A percentile compares a stretch with the other conserved stretches of the same genome.
Evolutionary conservation across 352 stramenopile genomes (phyloP).

Genomic region (Globisporangium irregulare): DNA sequence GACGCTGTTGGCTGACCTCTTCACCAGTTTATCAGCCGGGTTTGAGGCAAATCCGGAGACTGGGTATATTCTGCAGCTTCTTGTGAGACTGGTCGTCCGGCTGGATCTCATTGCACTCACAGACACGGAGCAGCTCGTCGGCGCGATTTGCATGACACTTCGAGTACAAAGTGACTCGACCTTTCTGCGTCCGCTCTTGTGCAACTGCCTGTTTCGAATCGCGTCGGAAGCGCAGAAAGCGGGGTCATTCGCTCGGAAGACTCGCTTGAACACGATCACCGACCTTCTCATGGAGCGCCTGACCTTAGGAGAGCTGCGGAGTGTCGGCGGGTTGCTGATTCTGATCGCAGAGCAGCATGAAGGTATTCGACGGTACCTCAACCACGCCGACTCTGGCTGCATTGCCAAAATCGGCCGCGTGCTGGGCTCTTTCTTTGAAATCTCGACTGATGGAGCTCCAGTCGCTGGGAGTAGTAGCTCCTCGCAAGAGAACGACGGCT

Average conservation of each 20-base stretch:
- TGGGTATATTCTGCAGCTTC: slow-evolving; percentile 26
- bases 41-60: slow-evolving; percentile 15
- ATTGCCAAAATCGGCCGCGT: slow-evolving; percentile 15
- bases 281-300: slow-evolving; percentile 10
- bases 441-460: slow-evolving; percentile 2
- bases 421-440: slow-evolving; percentile 15
- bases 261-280: slow-evolving; percentile 12
- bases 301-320: slow-evolving; percentile 14
- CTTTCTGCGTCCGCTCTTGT: slow-evolving; percentile 28
- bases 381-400: slow-evolving; percentile 9
- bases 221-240: slow-evolving; percentile 1
- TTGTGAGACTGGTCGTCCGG: slow-evolving; percentile 28
- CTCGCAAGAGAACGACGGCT: neutral
- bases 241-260: slow-evolving; percentile 5
- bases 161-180: slow-evolving; percentile 25
- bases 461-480: neutral
- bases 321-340: slow-evolving; percentile 6
- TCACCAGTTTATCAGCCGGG: neutral
- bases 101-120: slow-evolving; percentile 27
- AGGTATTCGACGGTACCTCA: slow-evolving; percentile 14
- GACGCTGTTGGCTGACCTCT: slow-evolving; percentile 13
- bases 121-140: slow-evolving; percentile 25
- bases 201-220: slow-evolving; percentile 14
- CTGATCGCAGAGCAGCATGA: slow-evolving; percentile 11
- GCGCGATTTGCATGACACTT: slow-evolving; percentile 27